Evolutionary conservation across 2,329 filamentous ascomycete genomes (phyloP).

Genomic region (Pseudogymnoascus sp.): DNA sequence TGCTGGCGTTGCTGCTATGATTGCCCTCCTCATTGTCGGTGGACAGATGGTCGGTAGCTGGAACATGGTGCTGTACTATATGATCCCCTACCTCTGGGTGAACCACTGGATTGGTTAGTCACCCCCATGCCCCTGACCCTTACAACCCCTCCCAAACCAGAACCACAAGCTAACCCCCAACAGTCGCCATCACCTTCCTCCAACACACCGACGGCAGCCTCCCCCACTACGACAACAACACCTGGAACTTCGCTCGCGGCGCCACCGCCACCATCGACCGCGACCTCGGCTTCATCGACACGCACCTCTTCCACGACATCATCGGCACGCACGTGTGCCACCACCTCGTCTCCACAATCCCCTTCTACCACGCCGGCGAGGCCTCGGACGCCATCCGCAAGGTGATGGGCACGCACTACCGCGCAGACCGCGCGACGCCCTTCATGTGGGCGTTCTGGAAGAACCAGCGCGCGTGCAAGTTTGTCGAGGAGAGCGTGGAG

Average conservation of each 20-base stretch:
- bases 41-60: constrained; percentile 41
- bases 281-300: constrained; percentile 53
- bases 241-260: constrained; percentile 53
- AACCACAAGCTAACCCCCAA: constrained; percentile 18
- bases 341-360: constrained; percentile 50
- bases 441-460: constrained; percentile 26
- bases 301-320: constrained; percentile 54
- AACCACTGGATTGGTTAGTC: constrained; percentile 58
- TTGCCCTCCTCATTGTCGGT: constrained; percentile 39
- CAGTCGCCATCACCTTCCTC: constrained; percentile 66
- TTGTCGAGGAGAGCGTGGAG: constrained; percentile 25
- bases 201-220: constrained; percentile 57
- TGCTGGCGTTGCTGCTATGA: constrained; percentile 44
- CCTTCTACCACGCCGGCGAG: constrained; percentile 49
- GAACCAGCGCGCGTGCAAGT: constrained; percentile 20
- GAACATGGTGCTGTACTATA: constrained; percentile 52
- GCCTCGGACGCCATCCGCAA: constrained; percentile 46
- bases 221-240: constrained; percentile 48
- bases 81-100: constrained; percentile 59
- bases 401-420: constrained; percentile 45
- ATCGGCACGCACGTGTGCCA: constrained; percentile 55
- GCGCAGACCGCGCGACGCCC: constrained; percentile 28
- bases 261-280: constrained; percentile 54
- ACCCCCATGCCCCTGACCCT: not conserved
- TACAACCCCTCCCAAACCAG: no score